Percentiles rank a stretch among this genome's conserved stretches.
These are phyloP conservation scores for Zangia roseola DNA, from an alignment of 768 basidiomycete genomes.

Conservation along the genomic window DNA sequence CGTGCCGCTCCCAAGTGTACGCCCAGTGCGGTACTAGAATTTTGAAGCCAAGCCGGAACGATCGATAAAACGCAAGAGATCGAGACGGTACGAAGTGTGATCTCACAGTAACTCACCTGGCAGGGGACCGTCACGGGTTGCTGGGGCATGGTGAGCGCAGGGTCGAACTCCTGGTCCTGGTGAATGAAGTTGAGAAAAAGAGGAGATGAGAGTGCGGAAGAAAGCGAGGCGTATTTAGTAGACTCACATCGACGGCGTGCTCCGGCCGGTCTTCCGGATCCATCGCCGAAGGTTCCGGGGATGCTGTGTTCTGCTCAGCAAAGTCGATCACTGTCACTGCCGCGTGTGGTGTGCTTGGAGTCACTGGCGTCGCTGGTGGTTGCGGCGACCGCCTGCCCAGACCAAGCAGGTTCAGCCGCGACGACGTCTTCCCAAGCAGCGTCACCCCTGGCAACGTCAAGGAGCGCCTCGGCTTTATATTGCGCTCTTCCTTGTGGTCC, in stretches of 20 bases:
- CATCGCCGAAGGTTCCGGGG: slow-evolving; percentile 19
- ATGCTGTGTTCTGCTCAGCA: slow-evolving; percentile 20
- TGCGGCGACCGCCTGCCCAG: slow-evolving; percentile 32
- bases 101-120: slow-evolving; percentile 34
- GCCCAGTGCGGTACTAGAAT: slow-evolving; percentile 79
- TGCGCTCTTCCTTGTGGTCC: slow-evolving; percentile 23
- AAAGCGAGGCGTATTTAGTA: slow-evolving; percentile 13
- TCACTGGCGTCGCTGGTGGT: slow-evolving; percentile 26
- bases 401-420: slow-evolving; percentile 28
- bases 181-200: slow-evolving; percentile 5
- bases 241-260: slow-evolving; percentile 16
- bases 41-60: neutral
- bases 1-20: slow-evolving; percentile 86
- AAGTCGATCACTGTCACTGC: slow-evolving; percentile 4
- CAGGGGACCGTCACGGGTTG: slow-evolving; percentile 43
- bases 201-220: slow-evolving; percentile 3
- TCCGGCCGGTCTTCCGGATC: slow-evolving; percentile 30
- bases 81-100: neutral
- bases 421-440: slow-evolving; percentile 26
- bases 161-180: slow-evolving; percentile 16
- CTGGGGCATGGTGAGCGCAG: slow-evolving; percentile 27
- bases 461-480: slow-evolving; percentile 17
- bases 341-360: slow-evolving; percentile 13
- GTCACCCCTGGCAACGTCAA: slow-evolving; percentile 22
- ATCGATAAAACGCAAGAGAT: slow-evolving; percentile 4